These are phyloP conservation scores for Diaporthe capsici DNA, from an alignment of 2,329 filamentous ascomycete genomes.

Conservation along the genomic window DNA sequence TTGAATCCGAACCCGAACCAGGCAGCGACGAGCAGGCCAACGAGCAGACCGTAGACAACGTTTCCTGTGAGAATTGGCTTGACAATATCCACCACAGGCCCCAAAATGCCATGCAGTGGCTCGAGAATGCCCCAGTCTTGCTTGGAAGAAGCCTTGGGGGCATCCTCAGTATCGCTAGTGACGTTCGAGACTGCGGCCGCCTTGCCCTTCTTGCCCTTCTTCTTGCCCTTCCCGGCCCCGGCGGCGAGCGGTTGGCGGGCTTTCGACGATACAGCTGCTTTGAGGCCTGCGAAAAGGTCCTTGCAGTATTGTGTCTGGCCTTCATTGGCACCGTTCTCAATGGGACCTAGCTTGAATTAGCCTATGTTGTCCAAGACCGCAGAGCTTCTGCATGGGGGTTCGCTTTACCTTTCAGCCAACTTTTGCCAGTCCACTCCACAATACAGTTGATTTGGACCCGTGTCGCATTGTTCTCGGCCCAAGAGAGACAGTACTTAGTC, in stretches of 20 bases:
- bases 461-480: conserved; percentile 89
- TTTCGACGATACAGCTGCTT: conserved; percentile 78
- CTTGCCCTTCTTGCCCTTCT: conserved; percentile 70
- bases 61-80: conserved; percentile 82
- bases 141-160: conserved; percentile 58
- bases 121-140: conserved; percentile 85
- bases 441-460: conserved; percentile 89
- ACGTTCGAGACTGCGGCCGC: conserved; percentile 61
- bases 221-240: conserved; percentile 70
- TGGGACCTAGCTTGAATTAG: conserved; percentile 75
- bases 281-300: conserved; percentile 82
- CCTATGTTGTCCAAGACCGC: background rate
- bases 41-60: conserved; percentile 80
- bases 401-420: conserved; percentile 90
- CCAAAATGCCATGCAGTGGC: conserved; percentile 77
- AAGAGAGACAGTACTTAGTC: conserved; percentile 94
- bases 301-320: conserved; percentile 88
- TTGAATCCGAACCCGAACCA: conserved; percentile 78
- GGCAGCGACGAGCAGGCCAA: conserved; percentile 79
- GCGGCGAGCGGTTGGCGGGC: conserved; percentile 64
- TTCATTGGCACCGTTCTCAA: conserved; percentile 94
- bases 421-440: conserved; percentile 97
- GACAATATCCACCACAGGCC: conserved; percentile 78
- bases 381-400: conserved; percentile 23
- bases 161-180: conserved; percentile 55